These are phyloP conservation scores for Phytophthora hibernalis DNA, from an alignment of 352 stramenopile species.

Conservation along the genomic window DNA sequence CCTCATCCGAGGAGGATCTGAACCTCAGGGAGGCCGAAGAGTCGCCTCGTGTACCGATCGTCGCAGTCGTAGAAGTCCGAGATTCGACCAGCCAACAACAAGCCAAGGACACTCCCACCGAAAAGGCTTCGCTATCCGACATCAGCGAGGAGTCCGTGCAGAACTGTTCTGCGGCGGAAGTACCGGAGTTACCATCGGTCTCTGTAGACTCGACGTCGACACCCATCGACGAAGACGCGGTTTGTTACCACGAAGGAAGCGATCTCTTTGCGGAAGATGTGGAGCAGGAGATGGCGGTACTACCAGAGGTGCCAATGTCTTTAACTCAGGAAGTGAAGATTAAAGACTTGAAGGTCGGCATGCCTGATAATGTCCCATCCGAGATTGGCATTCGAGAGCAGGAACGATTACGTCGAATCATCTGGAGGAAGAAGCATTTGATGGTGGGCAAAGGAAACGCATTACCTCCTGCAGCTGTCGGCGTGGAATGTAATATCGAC, in stretches of 20 bases:
- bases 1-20: too few relatives aligned
- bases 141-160: not conserved
- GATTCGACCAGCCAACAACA: too few relatives aligned
- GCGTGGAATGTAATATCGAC: not conserved
- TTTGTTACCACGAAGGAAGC: constrained; percentile 21
- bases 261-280: constrained; percentile 22
- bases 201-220: too few relatives aligned
- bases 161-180: not conserved
- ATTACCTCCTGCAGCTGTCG: not conserved
- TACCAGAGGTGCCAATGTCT: not conserved
- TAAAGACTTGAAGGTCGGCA: not conserved
- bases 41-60: too few relatives aligned
- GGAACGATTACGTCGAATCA: not conserved
- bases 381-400: not conserved
- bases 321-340: not conserved
- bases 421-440: not conserved
- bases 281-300: constrained; percentile 15
- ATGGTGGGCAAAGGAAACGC: not conserved
- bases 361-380: too few relatives aligned
- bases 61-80: too few relatives aligned
- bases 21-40: too few relatives aligned
- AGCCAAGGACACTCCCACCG: too few relatives aligned
- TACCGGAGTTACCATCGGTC: too few relatives aligned
- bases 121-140: too few relatives aligned
- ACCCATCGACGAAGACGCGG: not conserved